Base-by-base conservation (phyloP, 1,139 yeast species). In the Suhomyces anneliseae region DNA sequence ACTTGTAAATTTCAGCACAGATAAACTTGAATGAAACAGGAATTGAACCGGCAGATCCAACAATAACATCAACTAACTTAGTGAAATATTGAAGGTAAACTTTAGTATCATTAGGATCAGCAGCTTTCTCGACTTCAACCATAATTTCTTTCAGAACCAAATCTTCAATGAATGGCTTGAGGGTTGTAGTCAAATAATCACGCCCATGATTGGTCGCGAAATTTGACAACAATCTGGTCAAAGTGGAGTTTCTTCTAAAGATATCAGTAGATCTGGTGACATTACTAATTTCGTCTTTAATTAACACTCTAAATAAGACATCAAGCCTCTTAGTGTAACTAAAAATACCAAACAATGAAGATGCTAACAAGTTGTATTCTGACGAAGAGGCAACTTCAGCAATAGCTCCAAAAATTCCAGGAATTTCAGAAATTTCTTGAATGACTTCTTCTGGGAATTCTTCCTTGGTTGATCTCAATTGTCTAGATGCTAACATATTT, bases 21-120 rank as follows among this genome's bases (percentile, higher is more conserved):
- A 92, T 83, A 66, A 81, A 79, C 49, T 84, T 80, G 53, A 93
- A 81, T 15, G 93, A 90, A 14, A 73, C 69, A 0, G 98, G 98
- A 44, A 90, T 80, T 26, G 61, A 54, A 3, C 75, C 73, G 12
- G 79, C 65, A 0, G 95, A 85, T 8, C 67, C 59, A 11, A 80
- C 75, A 40, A 93, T 85, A 6, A 79, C 73, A 50, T 83, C 82
- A 6, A 90, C 82, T 38, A 92, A 68, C 53, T 73, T 73, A 19
- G 66, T 75, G 53, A 92, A 74, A 54, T 83, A 81, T 32, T 70
- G 68, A 66, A 84, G 74, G 58, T 87, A 88, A 34, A 78, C 55
- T 27, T 70, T 69, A 12, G 82, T 57, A 50, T 84, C 82, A 19
- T 62, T 62, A 2, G 70, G 66, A 45, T 73, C 73, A 8, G 48